Evolutionary conservation across 495 filamentous ascomycete species (phyloP).

Genomic region (Penicillium coprophilum): DNA sequence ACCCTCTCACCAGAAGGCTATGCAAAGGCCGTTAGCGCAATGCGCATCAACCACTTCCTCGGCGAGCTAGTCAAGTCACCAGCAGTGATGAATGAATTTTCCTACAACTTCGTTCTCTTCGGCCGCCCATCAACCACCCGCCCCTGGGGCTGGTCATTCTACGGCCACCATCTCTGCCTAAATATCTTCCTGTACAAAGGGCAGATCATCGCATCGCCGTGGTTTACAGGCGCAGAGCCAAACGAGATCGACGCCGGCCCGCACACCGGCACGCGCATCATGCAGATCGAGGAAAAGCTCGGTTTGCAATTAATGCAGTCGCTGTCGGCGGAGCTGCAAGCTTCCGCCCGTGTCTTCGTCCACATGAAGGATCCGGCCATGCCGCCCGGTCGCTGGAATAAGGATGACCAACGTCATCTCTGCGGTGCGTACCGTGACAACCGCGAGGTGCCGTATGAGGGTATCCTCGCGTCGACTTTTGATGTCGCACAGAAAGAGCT

Average conservation of each 20-base stretch:
- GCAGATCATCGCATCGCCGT: slow-evolving; percentile 65
- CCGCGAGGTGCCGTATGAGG: slow-evolving; percentile 72
- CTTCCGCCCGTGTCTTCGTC: slow-evolving; percentile 55
- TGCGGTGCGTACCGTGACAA: slow-evolving; percentile 77
- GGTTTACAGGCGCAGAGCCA: slow-evolving; percentile 76
- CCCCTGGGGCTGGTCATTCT: slow-evolving; percentile 74
- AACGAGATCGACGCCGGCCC: slow-evolving; percentile 68
- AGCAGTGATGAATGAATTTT: slow-evolving; percentile 67
- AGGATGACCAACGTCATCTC: slow-evolving; percentile 69
- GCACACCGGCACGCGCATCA: slow-evolving; percentile 58
- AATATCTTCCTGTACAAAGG: slow-evolving; percentile 60
- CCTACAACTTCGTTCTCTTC: slow-evolving; percentile 73
- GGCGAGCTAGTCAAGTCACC: slow-evolving; percentile 63
- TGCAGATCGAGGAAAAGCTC: slow-evolving; percentile 62
- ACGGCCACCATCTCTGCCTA: slow-evolving; percentile 74
- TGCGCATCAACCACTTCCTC: slow-evolving; percentile 78
- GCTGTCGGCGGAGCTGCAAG: slow-evolving; percentile 47
- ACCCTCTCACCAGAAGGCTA: slow-evolving; percentile 69
- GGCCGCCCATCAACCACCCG: slow-evolving; percentile 45
- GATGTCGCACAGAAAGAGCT: slow-evolving; percentile 46
- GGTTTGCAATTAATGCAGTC: slow-evolving; percentile 68
- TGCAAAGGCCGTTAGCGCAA: slow-evolving; percentile 63
- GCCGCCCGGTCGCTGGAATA: slow-evolving; percentile 70
- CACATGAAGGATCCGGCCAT: slow-evolving; percentile 59
- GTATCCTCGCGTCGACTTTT: slow-evolving; percentile 50